Evolutionary conservation across 768 basidiomycete species (phyloP).

Genomic region (Phanerodontia chrysosporium): DNA sequence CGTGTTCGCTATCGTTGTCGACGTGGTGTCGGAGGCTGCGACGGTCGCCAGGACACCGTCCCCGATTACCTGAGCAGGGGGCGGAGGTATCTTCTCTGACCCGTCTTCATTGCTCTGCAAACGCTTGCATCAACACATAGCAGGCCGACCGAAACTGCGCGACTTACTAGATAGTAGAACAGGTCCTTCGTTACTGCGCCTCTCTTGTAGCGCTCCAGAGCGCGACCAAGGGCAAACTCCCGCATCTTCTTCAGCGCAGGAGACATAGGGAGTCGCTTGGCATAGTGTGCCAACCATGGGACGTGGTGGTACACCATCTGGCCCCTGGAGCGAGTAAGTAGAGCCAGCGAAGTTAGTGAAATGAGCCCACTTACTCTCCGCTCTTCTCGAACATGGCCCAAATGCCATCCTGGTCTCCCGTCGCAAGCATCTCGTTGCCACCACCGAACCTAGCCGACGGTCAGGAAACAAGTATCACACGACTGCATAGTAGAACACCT

Average conservation of each 20-base stretch:
- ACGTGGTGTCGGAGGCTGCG: slow-evolving; percentile 13
- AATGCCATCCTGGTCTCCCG: slow-evolving; percentile 21
- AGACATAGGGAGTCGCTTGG: background rate
- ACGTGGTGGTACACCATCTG: background rate
- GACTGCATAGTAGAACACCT: background rate
- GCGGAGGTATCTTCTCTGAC: slow-evolving; percentile 29
- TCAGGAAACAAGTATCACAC: background rate
- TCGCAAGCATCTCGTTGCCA: slow-evolving; percentile 32
- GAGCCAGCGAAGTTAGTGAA: no score
- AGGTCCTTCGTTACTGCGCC: slow-evolving; percentile 38
- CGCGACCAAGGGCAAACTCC: background rate
- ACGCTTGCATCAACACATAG: no score
- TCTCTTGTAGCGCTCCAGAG: slow-evolving; percentile 7
- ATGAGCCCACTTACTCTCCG: slow-evolving; percentile 32
- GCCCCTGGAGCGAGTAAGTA: no score
- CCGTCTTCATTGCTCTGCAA: slow-evolving; percentile 38
- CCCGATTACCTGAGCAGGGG: slow-evolving; percentile 31
- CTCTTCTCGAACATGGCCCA: slow-evolving; percentile 31
- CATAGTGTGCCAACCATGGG: slow-evolving; percentile 6
- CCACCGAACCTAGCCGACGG: slow-evolving; percentile 27
- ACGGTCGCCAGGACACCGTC: slow-evolving; percentile 35
- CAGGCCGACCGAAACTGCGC: background rate
- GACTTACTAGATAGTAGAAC: slow-evolving; percentile 38
- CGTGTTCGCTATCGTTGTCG: slow-evolving; percentile 1
- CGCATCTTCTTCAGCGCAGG: background rate